Percentiles rank a stretch among this genome's conserved stretches.
Conservation (phyloP, 441 rosid genomes). For the Viola pubescens region DNA sequence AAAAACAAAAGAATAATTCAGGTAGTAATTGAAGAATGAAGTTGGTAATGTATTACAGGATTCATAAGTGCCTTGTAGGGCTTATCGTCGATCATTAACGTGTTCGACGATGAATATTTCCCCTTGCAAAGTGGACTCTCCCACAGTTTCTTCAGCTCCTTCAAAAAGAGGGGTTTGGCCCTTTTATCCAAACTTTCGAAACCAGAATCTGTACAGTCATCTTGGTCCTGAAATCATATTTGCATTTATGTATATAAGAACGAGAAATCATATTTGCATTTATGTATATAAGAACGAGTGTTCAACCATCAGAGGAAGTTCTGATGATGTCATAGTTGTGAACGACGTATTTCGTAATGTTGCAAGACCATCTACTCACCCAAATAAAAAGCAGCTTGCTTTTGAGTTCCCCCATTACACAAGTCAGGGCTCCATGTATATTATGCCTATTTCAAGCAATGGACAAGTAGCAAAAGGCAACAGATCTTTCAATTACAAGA, state of each 20-base stretch:
- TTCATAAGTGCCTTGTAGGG: slow-evolving; percentile 29
- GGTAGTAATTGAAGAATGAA: neutral
- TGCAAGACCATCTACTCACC: slow-evolving; percentile 16
- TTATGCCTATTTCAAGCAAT: slow-evolving; percentile 15
- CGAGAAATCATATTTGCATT: neutral
- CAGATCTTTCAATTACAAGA: neutral
- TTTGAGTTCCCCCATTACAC: slow-evolving; percentile 13
- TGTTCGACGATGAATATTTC: slow-evolving; percentile 14
- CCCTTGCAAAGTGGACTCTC: neutral
- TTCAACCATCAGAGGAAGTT: too few species aligned
- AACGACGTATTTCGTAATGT: neutral
- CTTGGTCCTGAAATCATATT: slow-evolving; percentile 19
- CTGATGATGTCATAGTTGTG: neutral
- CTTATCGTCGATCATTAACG: slow-evolving; percentile 21
- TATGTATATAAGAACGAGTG: neutral
- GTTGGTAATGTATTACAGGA: slow-evolving; percentile 18
- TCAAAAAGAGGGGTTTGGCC: slow-evolving; percentile 17
- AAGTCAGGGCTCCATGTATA: slow-evolving; percentile 17
- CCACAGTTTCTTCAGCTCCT: slow-evolving; percentile 23
- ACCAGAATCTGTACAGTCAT: slow-evolving; percentile 19
- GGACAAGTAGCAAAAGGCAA: neutral
- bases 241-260: neutral
- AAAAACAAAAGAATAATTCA: too few species aligned
- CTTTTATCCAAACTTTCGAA: slow-evolving; percentile 14
- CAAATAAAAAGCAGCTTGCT: slow-evolving; percentile 31